Conservation (phyloP, 208 protist genomes). For the Trypanosoma mega region DNA sequence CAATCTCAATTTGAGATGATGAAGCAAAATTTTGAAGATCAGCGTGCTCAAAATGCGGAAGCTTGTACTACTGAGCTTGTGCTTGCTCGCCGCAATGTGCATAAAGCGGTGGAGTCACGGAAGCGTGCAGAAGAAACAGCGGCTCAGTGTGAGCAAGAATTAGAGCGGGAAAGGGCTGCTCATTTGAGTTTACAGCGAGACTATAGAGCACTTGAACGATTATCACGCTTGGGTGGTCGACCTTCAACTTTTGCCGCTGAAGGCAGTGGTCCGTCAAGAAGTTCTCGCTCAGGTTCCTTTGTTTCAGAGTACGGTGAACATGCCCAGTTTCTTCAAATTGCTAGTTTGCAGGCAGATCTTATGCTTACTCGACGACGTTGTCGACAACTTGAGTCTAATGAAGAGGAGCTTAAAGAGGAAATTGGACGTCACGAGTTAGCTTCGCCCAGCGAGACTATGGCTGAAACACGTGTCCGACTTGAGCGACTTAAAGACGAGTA, state of each 20-base stretch:
- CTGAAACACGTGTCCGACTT: constrained; percentile 16
- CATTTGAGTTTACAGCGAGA: constrained; percentile 26
- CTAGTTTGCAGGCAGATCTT: constrained; percentile 55
- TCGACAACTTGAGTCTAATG: constrained; percentile 34
- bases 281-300: not conserved
- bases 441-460: constrained; percentile 15
- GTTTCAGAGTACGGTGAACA: constrained; percentile 34
- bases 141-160: constrained; percentile 23
- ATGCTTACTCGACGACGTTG: constrained; percentile 38
- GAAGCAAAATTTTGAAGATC: constrained; percentile 35
- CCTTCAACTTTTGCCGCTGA: no score
- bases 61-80: constrained; percentile 38
- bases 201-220: constrained; percentile 24
- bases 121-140: constrained; percentile 36
- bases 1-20: not conserved
- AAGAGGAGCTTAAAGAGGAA: constrained; percentile 32
- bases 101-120: constrained; percentile 36
- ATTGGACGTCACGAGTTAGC: constrained; percentile 21
- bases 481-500: constrained; percentile 19
- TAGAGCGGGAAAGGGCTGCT: constrained; percentile 15
- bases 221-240: constrained; percentile 25
- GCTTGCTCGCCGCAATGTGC: constrained; percentile 33
- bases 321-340: constrained; percentile 54
- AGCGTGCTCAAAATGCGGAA: constrained; percentile 24
- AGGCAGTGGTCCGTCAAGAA: no score